A percentile compares a stretch with the other conserved stretches of the same genome.
phyloP scores from a whole-genome alignment of 2,329 filamentous ascomycete genomes.

The Colletotrichum lini region DNA sequence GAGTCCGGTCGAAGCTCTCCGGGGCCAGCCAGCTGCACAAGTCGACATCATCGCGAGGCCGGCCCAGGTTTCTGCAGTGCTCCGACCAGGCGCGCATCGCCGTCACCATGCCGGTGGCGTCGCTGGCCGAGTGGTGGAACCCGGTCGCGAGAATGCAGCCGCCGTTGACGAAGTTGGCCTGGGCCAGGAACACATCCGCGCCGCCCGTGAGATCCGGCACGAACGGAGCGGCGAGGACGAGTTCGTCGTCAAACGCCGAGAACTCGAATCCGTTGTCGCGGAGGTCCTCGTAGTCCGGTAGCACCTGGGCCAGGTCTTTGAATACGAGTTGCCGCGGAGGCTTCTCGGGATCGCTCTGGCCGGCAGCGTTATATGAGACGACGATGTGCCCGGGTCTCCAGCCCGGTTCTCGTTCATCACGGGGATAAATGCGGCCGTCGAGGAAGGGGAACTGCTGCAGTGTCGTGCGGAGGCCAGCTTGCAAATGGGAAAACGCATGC shows the following conservation, averaged over 20 bases:
- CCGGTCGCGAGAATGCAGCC: constrained; percentile 46
- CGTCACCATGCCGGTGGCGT: constrained; percentile 49
- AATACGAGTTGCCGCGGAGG: constrained; percentile 43
- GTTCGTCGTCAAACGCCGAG: constrained; percentile 47
- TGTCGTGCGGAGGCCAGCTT: constrained; percentile 52
- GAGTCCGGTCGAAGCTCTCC: constrained; percentile 50
- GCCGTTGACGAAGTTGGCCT: constrained; percentile 51
- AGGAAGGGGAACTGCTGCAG: constrained; percentile 55
- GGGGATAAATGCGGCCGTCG: constrained; percentile 52
- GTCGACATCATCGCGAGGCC: not conserved
- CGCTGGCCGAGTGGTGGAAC: constrained; percentile 38
- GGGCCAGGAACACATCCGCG: constrained; percentile 48
- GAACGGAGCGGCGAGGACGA: constrained; percentile 45
- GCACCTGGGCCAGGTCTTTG: constrained; percentile 47
- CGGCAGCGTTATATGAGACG: constrained; percentile 40
- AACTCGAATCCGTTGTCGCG: constrained; percentile 46
- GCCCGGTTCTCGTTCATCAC: constrained; percentile 49
- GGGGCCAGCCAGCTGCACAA: constrained; percentile 49
- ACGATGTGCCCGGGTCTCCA: constrained; percentile 47
- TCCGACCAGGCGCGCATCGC: constrained; percentile 51
- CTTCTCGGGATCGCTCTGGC: not conserved
- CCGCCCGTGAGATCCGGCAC: constrained; percentile 42
- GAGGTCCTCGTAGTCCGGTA: constrained; percentile 45
- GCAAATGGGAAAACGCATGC: constrained; percentile 50
- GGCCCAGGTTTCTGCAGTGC: constrained; percentile 48